These are phyloP conservation scores for Amanita exitialis DNA, from an alignment of 768 basidiomycete genomes.

Conservation along the genomic window DNA sequence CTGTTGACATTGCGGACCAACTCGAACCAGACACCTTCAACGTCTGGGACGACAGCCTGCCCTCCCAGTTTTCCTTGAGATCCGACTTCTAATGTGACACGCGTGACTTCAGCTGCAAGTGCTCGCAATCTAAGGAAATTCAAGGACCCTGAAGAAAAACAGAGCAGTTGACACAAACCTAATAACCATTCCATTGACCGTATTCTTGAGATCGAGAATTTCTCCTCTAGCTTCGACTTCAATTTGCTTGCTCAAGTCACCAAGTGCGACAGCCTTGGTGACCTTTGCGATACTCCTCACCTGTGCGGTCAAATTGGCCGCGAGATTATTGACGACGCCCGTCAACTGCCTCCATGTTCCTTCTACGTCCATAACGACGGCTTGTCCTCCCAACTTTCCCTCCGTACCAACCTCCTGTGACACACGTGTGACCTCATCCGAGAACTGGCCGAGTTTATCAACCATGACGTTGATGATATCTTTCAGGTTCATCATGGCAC, in stretches of 20 bases:
- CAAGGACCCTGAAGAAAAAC: background rate
- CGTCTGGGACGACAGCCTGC: slow-evolving; percentile 80
- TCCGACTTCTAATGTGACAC: slow-evolving; percentile 80
- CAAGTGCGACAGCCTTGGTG: slow-evolving; percentile 88
- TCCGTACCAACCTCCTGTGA: slow-evolving; percentile 79
- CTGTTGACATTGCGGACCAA: slow-evolving; percentile 68
- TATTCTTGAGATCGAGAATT: slow-evolving; percentile 72
- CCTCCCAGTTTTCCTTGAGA: slow-evolving; percentile 85
- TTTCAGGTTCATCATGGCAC: slow-evolving; percentile 74
- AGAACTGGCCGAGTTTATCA: slow-evolving; percentile 72
- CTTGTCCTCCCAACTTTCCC: slow-evolving; percentile 80
- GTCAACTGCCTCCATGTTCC: slow-evolving; percentile 86
- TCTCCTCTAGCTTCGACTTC: slow-evolving; percentile 88
- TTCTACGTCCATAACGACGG: slow-evolving; percentile 79
- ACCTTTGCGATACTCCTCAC: slow-evolving; percentile 84
- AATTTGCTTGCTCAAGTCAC: slow-evolving; percentile 84
- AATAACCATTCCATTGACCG: slow-evolving; percentile 51
- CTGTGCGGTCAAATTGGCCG: slow-evolving; percentile 73
- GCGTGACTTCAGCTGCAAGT: slow-evolving; percentile 73
- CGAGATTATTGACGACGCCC: slow-evolving; percentile 74
- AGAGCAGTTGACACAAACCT: slow-evolving; percentile 11
- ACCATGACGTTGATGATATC: slow-evolving; percentile 69
- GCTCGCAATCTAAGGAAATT: slow-evolving; percentile 30
- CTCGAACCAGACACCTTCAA: slow-evolving; percentile 88
- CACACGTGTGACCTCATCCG: slow-evolving; percentile 83